phyloP scores from a whole-genome alignment of 345 rosid species.

The Alliaria petiolata region DNA sequence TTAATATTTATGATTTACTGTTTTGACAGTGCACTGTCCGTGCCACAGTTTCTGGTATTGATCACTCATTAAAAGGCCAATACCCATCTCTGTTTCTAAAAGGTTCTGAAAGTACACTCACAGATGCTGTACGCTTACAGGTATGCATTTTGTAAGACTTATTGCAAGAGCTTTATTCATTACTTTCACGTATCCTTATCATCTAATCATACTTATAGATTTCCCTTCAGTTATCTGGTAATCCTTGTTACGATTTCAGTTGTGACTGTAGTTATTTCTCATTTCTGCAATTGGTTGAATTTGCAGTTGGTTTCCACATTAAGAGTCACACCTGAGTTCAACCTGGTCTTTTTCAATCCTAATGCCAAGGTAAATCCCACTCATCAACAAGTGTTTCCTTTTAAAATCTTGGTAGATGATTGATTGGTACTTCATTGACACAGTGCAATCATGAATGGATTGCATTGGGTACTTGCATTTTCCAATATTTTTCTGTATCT shows the following conservation, averaged over 20 bases:
- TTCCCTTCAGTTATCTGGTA: neutral
- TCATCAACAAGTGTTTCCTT: neutral
- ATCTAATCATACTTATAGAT: neutral
- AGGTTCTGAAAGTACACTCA: conserved; percentile 44
- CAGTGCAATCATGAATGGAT: neutral
- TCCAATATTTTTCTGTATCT: neutral
- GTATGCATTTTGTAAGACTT: conserved; percentile 37
- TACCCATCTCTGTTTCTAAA: conserved; percentile 40
- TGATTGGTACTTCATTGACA: conserved; percentile 1
- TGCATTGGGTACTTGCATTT: conserved; percentile 13
- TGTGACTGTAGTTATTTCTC: neutral
- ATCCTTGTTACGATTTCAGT: neutral
- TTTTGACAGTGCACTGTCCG: conserved; percentile 72
- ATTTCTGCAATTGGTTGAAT: conserved; percentile 29
- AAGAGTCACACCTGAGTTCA: conserved; percentile 76
- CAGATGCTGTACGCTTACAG: conserved; percentile 78
- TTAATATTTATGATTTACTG: conserved; percentile 12
- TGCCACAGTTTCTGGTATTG: conserved; percentile 60
- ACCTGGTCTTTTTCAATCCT: conserved; percentile 66
- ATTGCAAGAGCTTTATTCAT: neutral
- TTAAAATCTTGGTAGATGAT: neutral
- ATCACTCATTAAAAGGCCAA: conserved; percentile 35
- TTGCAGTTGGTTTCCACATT: conserved; percentile 87
- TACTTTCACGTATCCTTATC: neutral
- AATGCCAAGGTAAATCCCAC: conserved; percentile 65